These are phyloP conservation scores for Cairneyella variabilis DNA, from an alignment of 495 filamentous ascomycete species.

Conservation along the genomic window DNA sequence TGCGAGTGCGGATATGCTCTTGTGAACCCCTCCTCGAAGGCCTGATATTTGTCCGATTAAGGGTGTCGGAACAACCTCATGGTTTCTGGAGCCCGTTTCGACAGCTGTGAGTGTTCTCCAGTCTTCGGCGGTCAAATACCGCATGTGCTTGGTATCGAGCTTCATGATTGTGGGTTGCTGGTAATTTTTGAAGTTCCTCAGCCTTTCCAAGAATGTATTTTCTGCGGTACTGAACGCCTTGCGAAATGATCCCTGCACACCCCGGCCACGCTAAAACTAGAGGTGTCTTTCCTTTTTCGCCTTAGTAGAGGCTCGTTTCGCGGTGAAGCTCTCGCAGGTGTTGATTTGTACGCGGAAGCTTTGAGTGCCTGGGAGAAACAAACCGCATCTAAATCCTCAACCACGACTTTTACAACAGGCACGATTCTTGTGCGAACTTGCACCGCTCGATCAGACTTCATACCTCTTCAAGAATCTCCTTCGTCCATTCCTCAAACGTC, in stretches of 20 bases:
- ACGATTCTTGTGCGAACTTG: no score
- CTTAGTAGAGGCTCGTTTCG: not conserved
- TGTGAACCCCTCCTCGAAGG: conserved; percentile 81
- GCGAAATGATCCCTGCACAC: conserved; percentile 14
- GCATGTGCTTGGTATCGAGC: conserved; percentile 85
- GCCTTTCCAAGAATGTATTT: conserved; percentile 16
- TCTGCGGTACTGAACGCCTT: conserved; percentile 11
- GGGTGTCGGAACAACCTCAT: conserved; percentile 90
- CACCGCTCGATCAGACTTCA: no score
- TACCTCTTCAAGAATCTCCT: no score
- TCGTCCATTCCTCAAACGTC: no score
- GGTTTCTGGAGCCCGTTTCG: conserved; percentile 90
- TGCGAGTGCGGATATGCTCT: conserved; percentile 81
- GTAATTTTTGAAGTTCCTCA: conserved; percentile 9
- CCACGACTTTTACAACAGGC: conserved; percentile 1
- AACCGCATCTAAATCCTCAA: conserved; percentile 6
- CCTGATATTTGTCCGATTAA: conserved; percentile 81
- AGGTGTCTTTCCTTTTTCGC: no score
- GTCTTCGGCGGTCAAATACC: conserved; percentile 88
- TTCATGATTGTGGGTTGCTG: conserved; percentile 59
- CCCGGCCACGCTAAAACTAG: no score
- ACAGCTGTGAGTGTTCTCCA: conserved; percentile 93
- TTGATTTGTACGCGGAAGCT: conserved; percentile 29
- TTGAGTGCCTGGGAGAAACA: conserved; percentile 24
- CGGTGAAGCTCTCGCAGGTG: conserved; percentile 7